Evolutionary conservation across 1,284 basidiomycete species (phyloP), one percentile per base, ranked within the genome.

Genomic region (Sanghuangporus sanghuang): DNA sequence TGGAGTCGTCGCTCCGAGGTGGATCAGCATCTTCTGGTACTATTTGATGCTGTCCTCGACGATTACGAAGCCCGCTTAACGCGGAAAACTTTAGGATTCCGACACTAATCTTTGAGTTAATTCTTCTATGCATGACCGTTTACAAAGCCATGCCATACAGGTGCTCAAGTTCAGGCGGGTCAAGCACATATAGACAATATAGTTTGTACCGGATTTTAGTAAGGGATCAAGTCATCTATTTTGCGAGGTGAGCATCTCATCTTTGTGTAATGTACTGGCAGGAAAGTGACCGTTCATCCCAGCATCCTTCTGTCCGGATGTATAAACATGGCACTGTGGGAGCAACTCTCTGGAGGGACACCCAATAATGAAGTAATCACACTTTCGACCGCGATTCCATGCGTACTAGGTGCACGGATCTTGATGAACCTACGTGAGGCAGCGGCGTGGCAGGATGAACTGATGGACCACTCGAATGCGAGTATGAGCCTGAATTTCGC

Each of bases 351-450:
- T n/a, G 18, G 21, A n/a, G 38, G 54, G 36, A 56, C 54, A 21
- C 55, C 55, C 38, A 57, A 57, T 42, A 57, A 57, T 40, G 42
- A 46, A 42, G 42, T 16, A 18, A 44, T 57, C n/a, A 57, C 39
- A 11, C 36, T 57, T 8, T 40, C 55, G 6, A 23, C 27, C 38
- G 55, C 55, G 1, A 44, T 57, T 42, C 55, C 55, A 32, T 57
- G 55, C 40, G 42, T 57, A 6, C 55, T 42, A 3, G 42, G 55
- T 6, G 16, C 9, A 16, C 55, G 55, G 12, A 46, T 57, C 23
- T 27, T 57, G 18, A 40, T 42, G 7, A 23, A 9, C 7, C n/a
- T 57, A 27, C 36, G 55, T 5, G 55, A 57, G 7, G 38, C 27
- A 18, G 55, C 55, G 12, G 6, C 39, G n/a, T 39, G 42, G n/a